These are phyloP conservation scores for Citrullus colocynthis DNA, from an alignment of 306 rosid species.

Conservation along the genomic window DNA sequence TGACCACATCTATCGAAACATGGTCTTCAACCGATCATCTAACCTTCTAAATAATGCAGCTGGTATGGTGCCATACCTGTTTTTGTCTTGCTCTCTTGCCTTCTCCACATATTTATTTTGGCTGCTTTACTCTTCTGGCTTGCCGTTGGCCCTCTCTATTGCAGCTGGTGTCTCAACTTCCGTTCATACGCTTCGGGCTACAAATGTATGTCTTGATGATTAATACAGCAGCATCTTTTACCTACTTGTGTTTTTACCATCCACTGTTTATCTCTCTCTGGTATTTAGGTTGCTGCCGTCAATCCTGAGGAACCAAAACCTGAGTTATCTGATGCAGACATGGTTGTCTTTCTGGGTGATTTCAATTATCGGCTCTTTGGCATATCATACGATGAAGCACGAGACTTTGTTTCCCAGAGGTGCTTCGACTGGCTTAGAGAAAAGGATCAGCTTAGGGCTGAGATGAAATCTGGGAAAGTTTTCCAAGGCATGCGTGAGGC, in stretches of 20 bases:
- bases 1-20: slow-evolving; percentile 86
- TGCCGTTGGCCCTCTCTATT: slow-evolving; percentile 73
- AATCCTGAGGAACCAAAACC: slow-evolving; percentile 73
- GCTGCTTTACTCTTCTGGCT: slow-evolving; percentile 95
- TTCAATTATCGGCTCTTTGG: slow-evolving; percentile 93
- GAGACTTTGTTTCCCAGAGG: slow-evolving; percentile 98
- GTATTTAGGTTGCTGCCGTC: slow-evolving; percentile 41
- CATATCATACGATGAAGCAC: slow-evolving; percentile 95
- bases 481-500: slow-evolving; percentile 99
- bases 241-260: slow-evolving; percentile 10
- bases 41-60: slow-evolving; percentile 66
- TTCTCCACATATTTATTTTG: slow-evolving; percentile 87
- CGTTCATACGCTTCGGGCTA: slow-evolving; percentile 43
- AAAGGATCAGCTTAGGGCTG: slow-evolving; percentile 96
- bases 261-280: slow-evolving; percentile 6
- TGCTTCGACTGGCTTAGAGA: slow-evolving; percentile 99
- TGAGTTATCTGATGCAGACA: slow-evolving; percentile 81
- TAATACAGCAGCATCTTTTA: neutral
- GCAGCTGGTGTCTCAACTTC: slow-evolving; percentile 92
- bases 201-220: slow-evolving; percentile 47
- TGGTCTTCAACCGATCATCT: slow-evolving; percentile 85
- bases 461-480: slow-evolving; percentile 93
- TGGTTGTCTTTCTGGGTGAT: slow-evolving; percentile 95
- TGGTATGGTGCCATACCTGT: slow-evolving; percentile 87
- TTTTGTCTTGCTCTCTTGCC: slow-evolving; percentile 79